phyloP scores from a whole-genome alignment of 2,329 filamentous ascomycete species.

The Sporothrix globosa region DNA sequence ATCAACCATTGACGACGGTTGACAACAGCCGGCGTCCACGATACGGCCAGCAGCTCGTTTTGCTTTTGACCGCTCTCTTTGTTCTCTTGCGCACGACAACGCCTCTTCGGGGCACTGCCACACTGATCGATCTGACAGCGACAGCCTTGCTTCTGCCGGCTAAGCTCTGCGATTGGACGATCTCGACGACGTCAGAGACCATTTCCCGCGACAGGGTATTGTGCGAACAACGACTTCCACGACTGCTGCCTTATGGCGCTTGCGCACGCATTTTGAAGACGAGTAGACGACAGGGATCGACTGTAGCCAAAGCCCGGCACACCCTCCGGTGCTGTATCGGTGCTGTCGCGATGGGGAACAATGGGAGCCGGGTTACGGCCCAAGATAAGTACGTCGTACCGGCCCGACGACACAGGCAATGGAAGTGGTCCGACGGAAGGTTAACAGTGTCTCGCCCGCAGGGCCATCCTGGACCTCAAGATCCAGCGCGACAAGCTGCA shows the following conservation, averaged over 20 bases:
- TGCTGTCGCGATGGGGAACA: conserved; percentile 55
- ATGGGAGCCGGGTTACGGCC: conserved; percentile 61
- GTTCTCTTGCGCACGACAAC: not conserved
- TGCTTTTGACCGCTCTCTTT: conserved; percentile 2
- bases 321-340: conserved; percentile 1
- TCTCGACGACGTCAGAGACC: not conserved
- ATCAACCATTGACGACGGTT: not conserved
- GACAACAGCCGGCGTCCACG: too few species aligned
- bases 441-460: conserved; percentile 45
- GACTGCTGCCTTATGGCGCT: conserved; percentile 3
- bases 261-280: conserved; percentile 13
- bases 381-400: conserved; percentile 75
- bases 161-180: conserved; percentile 26
- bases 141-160: not conserved
- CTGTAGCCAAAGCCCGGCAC: not conserved
- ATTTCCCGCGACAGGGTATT: not conserved
- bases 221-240: not conserved
- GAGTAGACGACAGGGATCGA: not conserved
- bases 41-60: not conserved
- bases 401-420: not conserved
- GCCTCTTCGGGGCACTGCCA: conserved; percentile 9
- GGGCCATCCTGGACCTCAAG: conserved; percentile 96
- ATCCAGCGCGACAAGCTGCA: conserved; percentile 96
- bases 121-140: conserved; percentile 14
- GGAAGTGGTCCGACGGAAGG: not conserved